Base-by-base conservation (phyloP, 495 filamentous ascomycete species). In the Xylaria sp. region DNA sequence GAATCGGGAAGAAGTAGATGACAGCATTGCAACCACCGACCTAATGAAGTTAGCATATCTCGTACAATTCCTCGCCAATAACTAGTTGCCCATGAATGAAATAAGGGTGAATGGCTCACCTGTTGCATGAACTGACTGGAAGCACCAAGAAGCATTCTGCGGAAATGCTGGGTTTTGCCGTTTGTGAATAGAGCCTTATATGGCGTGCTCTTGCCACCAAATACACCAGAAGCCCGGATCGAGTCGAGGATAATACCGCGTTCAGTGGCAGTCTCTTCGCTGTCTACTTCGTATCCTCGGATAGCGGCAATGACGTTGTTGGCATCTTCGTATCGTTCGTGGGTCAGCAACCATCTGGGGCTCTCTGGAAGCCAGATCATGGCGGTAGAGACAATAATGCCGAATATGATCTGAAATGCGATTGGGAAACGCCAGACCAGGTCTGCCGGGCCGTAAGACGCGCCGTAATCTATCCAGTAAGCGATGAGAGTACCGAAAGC, bases 381-480 rank as follows among this genome's bases (percentile, higher is more conserved):
- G 43, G 87, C 85, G 44, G 87, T 69, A 67, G 87, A 84, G 72
- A 94, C 87, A 75, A 92, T 80, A 8, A 93, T 26, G 55, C 89
- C 91, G 72, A 94, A 94, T 55, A 93, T 68, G 65, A 93, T 84
- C 83, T 95, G 93, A 86, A 95, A 93, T 15, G 90, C 91, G 70
- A 95, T 93, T 21, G 93, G 93, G 83, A 94, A 93, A 24, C 93
- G 87, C 93, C 93, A 95, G 21, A 88, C 86, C 8, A 93, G 80
- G 73, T 89, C 86, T 9, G 80, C 72, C 3, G 88, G 86, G 4
- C 90, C 91, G 75, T 91, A 95, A 11, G 87, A 89, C 40, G 90
- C 86, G 55, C 92, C 93, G 71, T 92, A 95, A 74, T 94, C 92
- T 68, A 95, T 85, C 93, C 93, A 95, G 82, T 95, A 95, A 33